Percentiles rank a stretch among this genome's conserved stretches.
Conservation (phyloP, 1,284 basidiomycete species). For the Microbotryum intermedium region DNA sequence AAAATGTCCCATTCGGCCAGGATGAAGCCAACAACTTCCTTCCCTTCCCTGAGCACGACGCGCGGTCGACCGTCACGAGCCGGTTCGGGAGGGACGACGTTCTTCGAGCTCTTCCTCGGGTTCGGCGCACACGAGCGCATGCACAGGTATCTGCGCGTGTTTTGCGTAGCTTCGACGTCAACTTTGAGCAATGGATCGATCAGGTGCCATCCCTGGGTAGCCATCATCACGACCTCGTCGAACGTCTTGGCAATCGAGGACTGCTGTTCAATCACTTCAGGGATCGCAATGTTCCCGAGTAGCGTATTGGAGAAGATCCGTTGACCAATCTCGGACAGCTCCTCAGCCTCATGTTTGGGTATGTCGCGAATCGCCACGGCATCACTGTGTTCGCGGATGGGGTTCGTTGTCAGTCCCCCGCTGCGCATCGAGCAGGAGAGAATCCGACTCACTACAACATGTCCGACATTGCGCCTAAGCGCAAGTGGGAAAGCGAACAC, state of each 20-base stretch:
- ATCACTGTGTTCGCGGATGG: neutral
- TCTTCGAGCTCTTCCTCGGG: constrained; percentile 10
- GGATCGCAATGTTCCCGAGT: constrained; percentile 14
- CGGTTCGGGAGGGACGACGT: neutral
- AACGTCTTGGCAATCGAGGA: constrained; percentile 15
- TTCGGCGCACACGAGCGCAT: constrained; percentile 19
- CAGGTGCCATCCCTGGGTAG: constrained; percentile 8
- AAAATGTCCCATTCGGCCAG: constrained; percentile 17
- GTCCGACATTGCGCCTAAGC: constrained; percentile 19
- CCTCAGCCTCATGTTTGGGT: constrained; percentile 11
- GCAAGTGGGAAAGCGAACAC: constrained; percentile 40
- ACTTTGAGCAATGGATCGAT: constrained; percentile 10
- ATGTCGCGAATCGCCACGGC: constrained; percentile 6
- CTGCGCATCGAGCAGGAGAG: no score
- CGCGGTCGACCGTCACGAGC: neutral
- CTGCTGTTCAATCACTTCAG: constrained; percentile 24
- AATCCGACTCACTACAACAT: constrained; percentile 5
- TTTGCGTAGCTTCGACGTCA: neutral
- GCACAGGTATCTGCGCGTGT: constrained; percentile 14
- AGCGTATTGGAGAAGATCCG: constrained; percentile 19
- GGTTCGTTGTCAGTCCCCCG: neutral
- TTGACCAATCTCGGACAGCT: neutral
- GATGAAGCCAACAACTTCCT: constrained; percentile 23
- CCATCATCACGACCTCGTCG: neutral
- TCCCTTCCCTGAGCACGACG: constrained; percentile 6